Evolutionary conservation across 495 filamentous ascomycete species (phyloP).

Genomic region (Neurospora sp.): DNA sequence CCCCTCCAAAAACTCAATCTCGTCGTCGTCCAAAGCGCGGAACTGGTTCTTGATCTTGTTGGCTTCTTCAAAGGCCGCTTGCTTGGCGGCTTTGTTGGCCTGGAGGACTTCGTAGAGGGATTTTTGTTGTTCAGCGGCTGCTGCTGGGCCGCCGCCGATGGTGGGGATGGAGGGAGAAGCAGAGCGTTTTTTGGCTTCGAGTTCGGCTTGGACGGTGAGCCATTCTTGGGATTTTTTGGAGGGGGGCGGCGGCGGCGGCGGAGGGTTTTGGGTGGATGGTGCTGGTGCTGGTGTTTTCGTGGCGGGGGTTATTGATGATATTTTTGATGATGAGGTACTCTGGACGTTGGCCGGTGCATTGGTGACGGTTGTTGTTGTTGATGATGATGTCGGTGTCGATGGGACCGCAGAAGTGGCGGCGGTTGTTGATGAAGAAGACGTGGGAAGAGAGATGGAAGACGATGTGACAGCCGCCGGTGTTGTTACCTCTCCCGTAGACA

Average conservation of each 20-base stretch:
- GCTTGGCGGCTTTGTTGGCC: conserved; percentile 93
- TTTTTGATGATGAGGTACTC: neutral
- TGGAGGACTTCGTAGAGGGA: conserved; percentile 80
- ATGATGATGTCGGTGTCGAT: neutral
- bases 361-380: neutral
- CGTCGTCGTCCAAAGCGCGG: conserved; percentile 83
- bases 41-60: conserved; percentile 86
- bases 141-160: neutral
- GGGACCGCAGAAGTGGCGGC: neutral
- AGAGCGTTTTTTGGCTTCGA: conserved; percentile 42
- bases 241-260: neutral
- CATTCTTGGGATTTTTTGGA: conserved; percentile 37
- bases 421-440: neutral
- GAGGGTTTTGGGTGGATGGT: neutral
- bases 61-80: conserved; percentile 92
- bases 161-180: neutral
- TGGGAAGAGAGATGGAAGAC: neutral
- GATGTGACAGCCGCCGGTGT: neutral
- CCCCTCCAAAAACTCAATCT: conserved; percentile 82
- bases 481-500: conserved; percentile 30
- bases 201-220: conserved; percentile 63
- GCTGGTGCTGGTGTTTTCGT: neutral
- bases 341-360: neutral
- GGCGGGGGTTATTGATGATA: neutral
- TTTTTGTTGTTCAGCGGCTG: conserved; percentile 45